Evolutionary conservation across 148 eudicot species (phyloP).

Genomic region (Linanthus parryae): DNA sequence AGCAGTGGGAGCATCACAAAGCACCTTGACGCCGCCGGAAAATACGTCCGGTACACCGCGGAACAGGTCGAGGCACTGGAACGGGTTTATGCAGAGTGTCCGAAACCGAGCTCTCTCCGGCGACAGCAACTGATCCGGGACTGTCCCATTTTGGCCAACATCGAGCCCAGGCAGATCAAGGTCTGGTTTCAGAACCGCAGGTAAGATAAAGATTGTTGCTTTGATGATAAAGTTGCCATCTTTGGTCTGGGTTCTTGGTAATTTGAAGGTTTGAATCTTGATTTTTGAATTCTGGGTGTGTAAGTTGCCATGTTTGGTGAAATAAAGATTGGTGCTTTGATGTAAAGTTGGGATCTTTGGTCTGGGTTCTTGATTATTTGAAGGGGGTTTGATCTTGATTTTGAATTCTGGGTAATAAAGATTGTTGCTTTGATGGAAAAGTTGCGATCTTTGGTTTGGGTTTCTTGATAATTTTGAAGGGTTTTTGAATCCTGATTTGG

Average conservation of each 20-base stretch:
- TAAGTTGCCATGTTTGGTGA: no score
- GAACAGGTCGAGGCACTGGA: slow-evolving; percentile 93
- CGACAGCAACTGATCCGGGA: slow-evolving; percentile 87
- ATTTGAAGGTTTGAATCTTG: neutral
- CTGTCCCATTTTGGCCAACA: slow-evolving; percentile 75
- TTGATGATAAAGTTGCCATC: slow-evolving; percentile 4
- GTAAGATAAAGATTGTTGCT: slow-evolving; percentile 15
- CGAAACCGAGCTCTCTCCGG: slow-evolving; percentile 81
- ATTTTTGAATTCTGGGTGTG: slow-evolving; percentile 1
- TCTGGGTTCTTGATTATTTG: no score
- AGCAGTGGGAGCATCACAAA: slow-evolving; percentile 51
- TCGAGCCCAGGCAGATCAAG: slow-evolving; percentile 93
- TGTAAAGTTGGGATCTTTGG: no score
- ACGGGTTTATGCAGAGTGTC: slow-evolving; percentile 80
- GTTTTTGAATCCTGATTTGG: neutral
- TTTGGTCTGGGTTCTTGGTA: neutral
- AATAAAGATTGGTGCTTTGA: no score
- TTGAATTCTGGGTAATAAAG: neutral
- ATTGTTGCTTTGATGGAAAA: no score
- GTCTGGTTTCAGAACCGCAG: slow-evolving; percentile 96
- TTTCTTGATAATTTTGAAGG: neutral
- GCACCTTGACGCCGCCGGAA: slow-evolving; percentile 60
- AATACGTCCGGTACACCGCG: slow-evolving; percentile 77
- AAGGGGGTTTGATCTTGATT: neutral
- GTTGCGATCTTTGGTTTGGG: neutral